phyloP scores from a whole-genome alignment of 768 basidiomycete genomes.

The Russula brevipes region DNA sequence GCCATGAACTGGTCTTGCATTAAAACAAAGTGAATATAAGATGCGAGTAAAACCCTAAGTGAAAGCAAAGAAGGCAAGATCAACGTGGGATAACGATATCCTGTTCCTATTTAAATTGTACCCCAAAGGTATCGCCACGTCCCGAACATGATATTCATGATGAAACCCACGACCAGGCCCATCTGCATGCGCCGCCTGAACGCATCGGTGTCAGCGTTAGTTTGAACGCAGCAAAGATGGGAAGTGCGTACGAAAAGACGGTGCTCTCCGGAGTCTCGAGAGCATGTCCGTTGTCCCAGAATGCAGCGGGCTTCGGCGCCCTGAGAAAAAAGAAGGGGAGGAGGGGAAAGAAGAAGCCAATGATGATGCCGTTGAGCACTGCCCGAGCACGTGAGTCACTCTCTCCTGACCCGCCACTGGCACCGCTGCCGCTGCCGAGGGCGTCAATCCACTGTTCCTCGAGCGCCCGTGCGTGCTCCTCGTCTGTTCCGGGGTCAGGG shows the following conservation, averaged over 20 bases:
- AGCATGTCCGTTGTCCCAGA: slow-evolving; percentile 71
- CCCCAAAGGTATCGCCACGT: slow-evolving; percentile 72
- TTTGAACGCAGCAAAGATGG: slow-evolving; percentile 2
- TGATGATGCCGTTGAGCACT: slow-evolving; percentile 73
- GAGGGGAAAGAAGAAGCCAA: slow-evolving; percentile 93
- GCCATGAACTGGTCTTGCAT: neutral
- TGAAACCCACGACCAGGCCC: slow-evolving; percentile 80
- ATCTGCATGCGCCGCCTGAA: slow-evolving; percentile 66
- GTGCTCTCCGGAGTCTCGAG: slow-evolving; percentile 55
- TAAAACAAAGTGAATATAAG: neutral
- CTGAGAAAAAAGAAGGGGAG: slow-evolving; percentile 87
- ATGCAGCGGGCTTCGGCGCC: slow-evolving; percentile 62
- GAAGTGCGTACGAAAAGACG: slow-evolving; percentile 61
- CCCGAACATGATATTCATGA: slow-evolving; percentile 80
- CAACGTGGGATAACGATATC: neutral
- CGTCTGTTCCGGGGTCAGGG: slow-evolving; percentile 47
- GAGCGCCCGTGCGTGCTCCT: slow-evolving; percentile 85
- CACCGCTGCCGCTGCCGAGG: slow-evolving; percentile 57
- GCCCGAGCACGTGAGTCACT: slow-evolving; percentile 51
- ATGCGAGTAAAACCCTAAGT: neutral
- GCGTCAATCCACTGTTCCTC: slow-evolving; percentile 97
- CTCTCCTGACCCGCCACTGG: slow-evolving; percentile 43
- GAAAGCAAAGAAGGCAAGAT: neutral
- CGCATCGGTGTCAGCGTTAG: slow-evolving; percentile 3
- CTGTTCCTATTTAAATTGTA: slow-evolving; percentile 24